Percentiles rank a stretch among this genome's conserved stretches.
Conservation (phyloP, 352 stramenopile species). For the Phytophthora nicotianae region DNA sequence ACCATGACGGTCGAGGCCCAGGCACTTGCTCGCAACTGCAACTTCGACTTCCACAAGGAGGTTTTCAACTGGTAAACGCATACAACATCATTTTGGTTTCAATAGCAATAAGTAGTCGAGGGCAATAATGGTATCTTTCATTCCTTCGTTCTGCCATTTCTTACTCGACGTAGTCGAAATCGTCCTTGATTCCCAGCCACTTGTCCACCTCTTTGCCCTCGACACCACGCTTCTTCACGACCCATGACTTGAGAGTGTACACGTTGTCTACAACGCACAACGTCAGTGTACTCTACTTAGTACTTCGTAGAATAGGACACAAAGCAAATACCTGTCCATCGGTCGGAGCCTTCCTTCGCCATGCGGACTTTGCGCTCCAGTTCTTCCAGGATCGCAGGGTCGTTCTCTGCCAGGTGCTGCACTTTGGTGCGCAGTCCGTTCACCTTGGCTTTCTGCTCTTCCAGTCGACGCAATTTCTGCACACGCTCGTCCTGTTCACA, state of each 20-base stretch:
- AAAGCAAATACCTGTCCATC: slow-evolving; percentile 67
- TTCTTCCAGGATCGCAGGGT: slow-evolving; percentile 68
- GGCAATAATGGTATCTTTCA: slow-evolving; percentile 27
- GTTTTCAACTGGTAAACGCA: slow-evolving; percentile 76
- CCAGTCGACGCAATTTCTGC: slow-evolving; percentile 60
- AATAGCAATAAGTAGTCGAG: slow-evolving; percentile 16
- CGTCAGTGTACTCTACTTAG: too few species aligned
- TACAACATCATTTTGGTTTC: slow-evolving; percentile 14
- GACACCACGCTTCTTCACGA: slow-evolving; percentile 78
- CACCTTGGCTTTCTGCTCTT: slow-evolving; percentile 56
- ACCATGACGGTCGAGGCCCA: slow-evolving; percentile 78
- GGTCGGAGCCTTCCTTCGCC: slow-evolving; percentile 71
- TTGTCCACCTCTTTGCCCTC: slow-evolving; percentile 77
- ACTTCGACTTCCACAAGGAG: slow-evolving; percentile 87
- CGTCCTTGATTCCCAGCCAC: slow-evolving; percentile 85
- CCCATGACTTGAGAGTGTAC: slow-evolving; percentile 83
- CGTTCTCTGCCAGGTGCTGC: slow-evolving; percentile 74
- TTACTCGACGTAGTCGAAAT: slow-evolving; percentile 88
- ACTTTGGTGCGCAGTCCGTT: slow-evolving; percentile 56
- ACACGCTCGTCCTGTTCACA: slow-evolving; percentile 59
- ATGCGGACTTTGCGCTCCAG: slow-evolving; percentile 65
- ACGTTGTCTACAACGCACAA: slow-evolving; percentile 62
- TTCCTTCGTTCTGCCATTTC: slow-evolving; percentile 5
- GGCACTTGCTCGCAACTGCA: slow-evolving; percentile 57
- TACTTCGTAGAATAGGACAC: too few species aligned